Conservation (phyloP, 768 basidiomycete genomes). For the Tulasnella sp. region DNA sequence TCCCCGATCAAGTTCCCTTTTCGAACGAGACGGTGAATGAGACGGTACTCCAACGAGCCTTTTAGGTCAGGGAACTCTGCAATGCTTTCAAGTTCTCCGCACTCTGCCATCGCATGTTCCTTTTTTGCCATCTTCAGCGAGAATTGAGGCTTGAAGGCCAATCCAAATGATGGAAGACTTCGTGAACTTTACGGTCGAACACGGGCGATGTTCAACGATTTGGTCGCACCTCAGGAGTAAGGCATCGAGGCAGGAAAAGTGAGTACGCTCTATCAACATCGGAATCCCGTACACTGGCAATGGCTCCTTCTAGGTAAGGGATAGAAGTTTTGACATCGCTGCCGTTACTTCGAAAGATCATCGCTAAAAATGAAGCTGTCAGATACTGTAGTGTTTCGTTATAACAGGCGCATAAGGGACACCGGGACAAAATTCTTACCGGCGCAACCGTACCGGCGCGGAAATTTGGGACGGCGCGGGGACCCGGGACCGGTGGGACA, state of each 20-base stretch:
- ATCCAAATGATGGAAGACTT: conserved; percentile 74
- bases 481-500: no score
- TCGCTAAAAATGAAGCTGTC: no score
- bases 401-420: no score
- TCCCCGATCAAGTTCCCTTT: neutral
- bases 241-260: conserved; percentile 45
- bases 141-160: conserved; percentile 61
- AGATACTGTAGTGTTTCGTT: no score
- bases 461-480: no score
- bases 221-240: conserved; percentile 97
- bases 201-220: conserved; percentile 94
- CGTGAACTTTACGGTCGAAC: conserved; percentile 94
- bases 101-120: conserved; percentile 84
- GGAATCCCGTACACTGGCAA: no score
- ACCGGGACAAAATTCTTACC: no score
- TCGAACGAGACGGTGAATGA: neutral
- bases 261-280: no score
- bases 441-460: no score
- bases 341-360: no score
- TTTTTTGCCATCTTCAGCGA: conserved; percentile 91
- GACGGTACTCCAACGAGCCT: neutral
- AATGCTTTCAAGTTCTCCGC: conserved; percentile 97
- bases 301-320: no score
- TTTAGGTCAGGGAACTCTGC: conserved; percentile 90
- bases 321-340: no score